phyloP scores from a whole-genome alignment of 352 stramenopile genomes.

The Aphanomyces euteiches region DNA sequence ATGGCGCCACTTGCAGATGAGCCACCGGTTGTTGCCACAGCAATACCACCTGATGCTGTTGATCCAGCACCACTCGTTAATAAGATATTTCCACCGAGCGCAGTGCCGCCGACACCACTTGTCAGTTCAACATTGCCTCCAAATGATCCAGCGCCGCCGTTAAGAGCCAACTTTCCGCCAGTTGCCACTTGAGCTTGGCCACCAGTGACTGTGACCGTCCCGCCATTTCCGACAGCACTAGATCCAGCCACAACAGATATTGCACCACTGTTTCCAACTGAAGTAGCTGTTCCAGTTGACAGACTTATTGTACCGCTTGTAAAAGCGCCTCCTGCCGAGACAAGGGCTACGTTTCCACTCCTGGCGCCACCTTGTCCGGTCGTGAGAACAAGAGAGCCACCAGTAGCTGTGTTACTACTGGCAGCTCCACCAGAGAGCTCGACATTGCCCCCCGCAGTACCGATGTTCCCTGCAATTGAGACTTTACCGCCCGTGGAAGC shows the following conservation, averaged over 20 bases:
- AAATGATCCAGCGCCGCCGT: slow-evolving; percentile 29
- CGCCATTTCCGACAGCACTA: slow-evolving; percentile 39
- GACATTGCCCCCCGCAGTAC: slow-evolving; percentile 32
- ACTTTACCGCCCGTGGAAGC: slow-evolving; percentile 30
- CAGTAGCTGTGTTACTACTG: neutral
- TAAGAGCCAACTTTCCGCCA: slow-evolving; percentile 31
- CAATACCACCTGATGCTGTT: slow-evolving; percentile 7
- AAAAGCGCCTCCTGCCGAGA: slow-evolving; percentile 8
- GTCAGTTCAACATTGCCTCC: slow-evolving; percentile 34
- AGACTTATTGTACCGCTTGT: slow-evolving; percentile 26
- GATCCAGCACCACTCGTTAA: neutral
- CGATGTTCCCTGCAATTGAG: slow-evolving; percentile 37
- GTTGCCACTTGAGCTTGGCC: slow-evolving; percentile 39
- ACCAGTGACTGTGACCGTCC: slow-evolving; percentile 50
- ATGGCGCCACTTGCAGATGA: slow-evolving; percentile 16
- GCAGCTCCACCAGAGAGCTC: slow-evolving; percentile 18
- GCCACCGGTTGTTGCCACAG: slow-evolving; percentile 20
- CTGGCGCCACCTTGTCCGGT: slow-evolving; percentile 8
- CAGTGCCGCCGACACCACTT: slow-evolving; percentile 18
- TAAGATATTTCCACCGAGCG: slow-evolving; percentile 2
- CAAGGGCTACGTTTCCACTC: neutral
- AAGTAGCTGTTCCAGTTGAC: slow-evolving; percentile 18
- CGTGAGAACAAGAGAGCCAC: slow-evolving; percentile 12
- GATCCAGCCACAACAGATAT: slow-evolving; percentile 8
- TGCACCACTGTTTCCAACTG: slow-evolving; percentile 13